These are phyloP conservation scores for Salix caprea DNA, from an alignment of 345 rosid species.

Conservation along the genomic window DNA sequence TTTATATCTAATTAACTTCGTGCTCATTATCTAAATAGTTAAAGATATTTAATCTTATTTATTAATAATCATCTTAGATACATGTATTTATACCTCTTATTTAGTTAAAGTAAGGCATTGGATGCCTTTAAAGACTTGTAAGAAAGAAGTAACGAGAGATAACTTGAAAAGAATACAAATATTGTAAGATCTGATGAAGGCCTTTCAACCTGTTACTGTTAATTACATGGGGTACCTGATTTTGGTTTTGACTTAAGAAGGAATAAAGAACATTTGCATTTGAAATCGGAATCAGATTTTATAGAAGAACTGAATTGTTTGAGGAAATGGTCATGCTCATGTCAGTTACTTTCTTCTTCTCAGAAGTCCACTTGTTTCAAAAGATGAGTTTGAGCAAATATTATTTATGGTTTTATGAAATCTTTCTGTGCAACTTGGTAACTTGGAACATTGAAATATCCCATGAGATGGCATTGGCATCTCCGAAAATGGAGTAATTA, in stretches of 20 bases:
- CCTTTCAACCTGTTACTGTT: not conserved
- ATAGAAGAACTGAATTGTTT: not conserved
- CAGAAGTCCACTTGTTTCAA: slow-evolving; percentile 79
- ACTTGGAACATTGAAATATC: not conserved
- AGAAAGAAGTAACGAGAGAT: no score
- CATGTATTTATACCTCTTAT: no score
- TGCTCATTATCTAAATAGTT: no score
- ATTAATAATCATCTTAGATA: no score
- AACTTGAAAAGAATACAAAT: no score
- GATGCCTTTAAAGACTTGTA: no score
- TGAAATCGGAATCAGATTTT: not conserved
- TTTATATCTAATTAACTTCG: no score
- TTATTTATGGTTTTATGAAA: not conserved
- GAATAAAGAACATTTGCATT: not conserved
- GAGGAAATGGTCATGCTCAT: not conserved
- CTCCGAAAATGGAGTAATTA: not conserved
- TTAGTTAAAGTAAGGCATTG: no score
- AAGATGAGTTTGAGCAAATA: not conserved
- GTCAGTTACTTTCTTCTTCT: slow-evolving; percentile 13
- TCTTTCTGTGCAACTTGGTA: not conserved
- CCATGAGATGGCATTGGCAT: not conserved
- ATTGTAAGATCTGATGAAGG: not conserved
- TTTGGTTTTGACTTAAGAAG: not conserved
- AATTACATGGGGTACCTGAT: not conserved
- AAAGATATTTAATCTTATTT: no score